phyloP scores from a whole-genome alignment of 441 rosid genomes.

The Pelargonium fulgidum region DNA sequence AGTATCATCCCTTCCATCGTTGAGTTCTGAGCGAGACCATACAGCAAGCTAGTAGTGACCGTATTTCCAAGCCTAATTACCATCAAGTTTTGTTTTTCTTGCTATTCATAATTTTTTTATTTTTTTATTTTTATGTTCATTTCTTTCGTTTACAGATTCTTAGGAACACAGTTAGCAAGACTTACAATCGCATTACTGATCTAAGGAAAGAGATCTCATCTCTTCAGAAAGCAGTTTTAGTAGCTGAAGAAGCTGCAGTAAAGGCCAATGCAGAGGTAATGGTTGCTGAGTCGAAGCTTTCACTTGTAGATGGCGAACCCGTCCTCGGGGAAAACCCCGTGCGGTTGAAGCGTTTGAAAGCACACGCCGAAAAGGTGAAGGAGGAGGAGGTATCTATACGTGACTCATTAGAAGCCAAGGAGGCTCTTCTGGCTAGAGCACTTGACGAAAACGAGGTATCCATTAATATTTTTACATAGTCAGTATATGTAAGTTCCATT shows the following conservation, averaged over 20 bases:
- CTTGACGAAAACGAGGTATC: slow-evolving; percentile 81
- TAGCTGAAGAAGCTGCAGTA: slow-evolving; percentile 70
- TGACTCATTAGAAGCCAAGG: slow-evolving; percentile 83
- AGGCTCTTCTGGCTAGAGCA: slow-evolving; percentile 86
- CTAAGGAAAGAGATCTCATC: slow-evolving; percentile 80
- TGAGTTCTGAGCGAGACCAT: not conserved
- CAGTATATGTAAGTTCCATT: not conserved
- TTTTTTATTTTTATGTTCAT: not conserved
- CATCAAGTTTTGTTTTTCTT: not conserved
- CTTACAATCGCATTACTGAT: slow-evolving; percentile 80
- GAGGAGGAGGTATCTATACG: slow-evolving; percentile 57
- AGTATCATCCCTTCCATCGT: not conserved
- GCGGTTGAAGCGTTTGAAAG: slow-evolving; percentile 68
- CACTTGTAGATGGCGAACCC: slow-evolving; percentile 84
- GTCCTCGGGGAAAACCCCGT: slow-evolving; percentile 86
- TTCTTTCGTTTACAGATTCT: slow-evolving; percentile 48
- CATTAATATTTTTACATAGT: not conserved
- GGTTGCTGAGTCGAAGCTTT: slow-evolving; percentile 76
- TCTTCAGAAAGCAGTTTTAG: slow-evolving; percentile 49
- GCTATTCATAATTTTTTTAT: not conserved
- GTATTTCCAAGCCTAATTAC: not conserved
- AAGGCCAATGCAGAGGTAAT: slow-evolving; percentile 70
- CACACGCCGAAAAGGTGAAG: slow-evolving; percentile 56
- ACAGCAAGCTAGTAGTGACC: not conserved
- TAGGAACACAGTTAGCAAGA: slow-evolving; percentile 89